These are phyloP conservation scores for Haplographium delicatum DNA, from an alignment of 495 filamentous ascomycete genomes.

Conservation along the genomic window DNA sequence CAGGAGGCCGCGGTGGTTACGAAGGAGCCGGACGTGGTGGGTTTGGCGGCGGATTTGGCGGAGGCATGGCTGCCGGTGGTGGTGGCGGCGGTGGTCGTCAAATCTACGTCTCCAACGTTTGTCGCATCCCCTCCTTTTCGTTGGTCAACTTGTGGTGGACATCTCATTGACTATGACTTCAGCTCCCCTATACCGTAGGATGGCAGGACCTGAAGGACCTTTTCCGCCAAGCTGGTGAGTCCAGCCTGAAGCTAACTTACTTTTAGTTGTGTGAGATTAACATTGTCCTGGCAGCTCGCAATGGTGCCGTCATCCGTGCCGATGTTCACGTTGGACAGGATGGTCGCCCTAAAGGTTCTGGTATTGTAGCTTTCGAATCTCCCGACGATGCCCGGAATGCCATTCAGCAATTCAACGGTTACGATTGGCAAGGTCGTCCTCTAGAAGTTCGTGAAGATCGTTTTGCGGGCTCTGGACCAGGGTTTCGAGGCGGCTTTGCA, in stretches of 20 bases:
- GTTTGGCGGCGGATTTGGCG: constrained; percentile 37
- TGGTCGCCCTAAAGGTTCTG: constrained; percentile 91
- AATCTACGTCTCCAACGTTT: constrained; percentile 96
- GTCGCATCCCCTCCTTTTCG: constrained; percentile 44
- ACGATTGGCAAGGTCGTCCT: constrained; percentile 93
- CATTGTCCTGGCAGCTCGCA: constrained; percentile 37
- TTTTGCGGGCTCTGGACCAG: constrained; percentile 64
- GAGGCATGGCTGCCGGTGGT: constrained; percentile 37
- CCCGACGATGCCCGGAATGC: constrained; percentile 92
- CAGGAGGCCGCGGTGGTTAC: constrained; percentile 63
- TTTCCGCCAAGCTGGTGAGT: constrained; percentile 93
- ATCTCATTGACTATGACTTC: constrained; percentile 19
- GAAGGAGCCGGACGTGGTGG: constrained; percentile 44
- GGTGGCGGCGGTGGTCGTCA: constrained; percentile 62
- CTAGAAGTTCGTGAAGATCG: constrained; percentile 96
- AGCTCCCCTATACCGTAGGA: constrained; percentile 96
- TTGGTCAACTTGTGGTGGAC: constrained; percentile 12
- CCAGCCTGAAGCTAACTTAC: constrained; percentile 19
- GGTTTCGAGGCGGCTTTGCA: constrained; percentile 43
- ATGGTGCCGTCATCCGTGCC: constrained; percentile 86
- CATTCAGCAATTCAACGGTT: constrained; percentile 95
- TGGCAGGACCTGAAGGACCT: constrained; percentile 99
- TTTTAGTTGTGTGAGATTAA: constrained; percentile 23
- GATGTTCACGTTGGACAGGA: constrained; percentile 91
- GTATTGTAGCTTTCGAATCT: constrained; percentile 93